A percentile compares a stretch with the other conserved stretches of the same genome.
These are phyloP conservation scores for Chalciporus sp. DNA, from an alignment of 1,284 basidiomycete genomes.

Conservation along the genomic window DNA sequence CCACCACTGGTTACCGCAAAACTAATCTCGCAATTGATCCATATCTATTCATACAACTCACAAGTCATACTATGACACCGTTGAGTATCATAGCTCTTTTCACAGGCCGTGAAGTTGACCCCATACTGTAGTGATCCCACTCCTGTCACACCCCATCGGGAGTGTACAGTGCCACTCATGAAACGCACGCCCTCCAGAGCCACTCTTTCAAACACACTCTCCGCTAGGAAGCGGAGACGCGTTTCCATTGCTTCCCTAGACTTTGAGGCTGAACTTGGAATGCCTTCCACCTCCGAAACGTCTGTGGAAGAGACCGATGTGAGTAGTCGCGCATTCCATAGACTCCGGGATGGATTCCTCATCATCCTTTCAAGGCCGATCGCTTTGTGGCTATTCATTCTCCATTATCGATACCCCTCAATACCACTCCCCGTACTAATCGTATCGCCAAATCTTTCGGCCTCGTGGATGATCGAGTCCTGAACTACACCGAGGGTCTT, in stretches of 20 bases:
- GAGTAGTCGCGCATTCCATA: slow-evolving; percentile 14
- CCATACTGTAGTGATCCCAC: slow-evolving; percentile 26
- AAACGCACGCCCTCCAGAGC: slow-evolving; percentile 37
- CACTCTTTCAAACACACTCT: slow-evolving; percentile 33
- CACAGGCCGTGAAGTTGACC: slow-evolving; percentile 21
- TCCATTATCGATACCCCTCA: slow-evolving; percentile 42
- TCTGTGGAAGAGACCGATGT: slow-evolving; percentile 35
- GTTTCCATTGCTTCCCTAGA: slow-evolving; percentile 36
- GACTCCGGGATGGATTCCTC: slow-evolving; percentile 4
- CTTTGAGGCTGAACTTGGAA: slow-evolving; percentile 28
- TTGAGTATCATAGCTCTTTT: slow-evolving; percentile 27
- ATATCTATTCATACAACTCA: neutral
- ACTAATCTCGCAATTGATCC: neutral
- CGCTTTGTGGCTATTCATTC: slow-evolving; percentile 47
- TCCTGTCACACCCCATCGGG: slow-evolving; percentile 30
- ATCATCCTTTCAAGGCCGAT: slow-evolving; percentile 41
- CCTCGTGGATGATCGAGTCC: slow-evolving; percentile 46
- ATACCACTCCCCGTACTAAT: slow-evolving; percentile 49
- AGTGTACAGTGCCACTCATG: slow-evolving; percentile 29
- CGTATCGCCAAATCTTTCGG: slow-evolving; percentile 51
- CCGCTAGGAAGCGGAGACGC: slow-evolving; percentile 33
- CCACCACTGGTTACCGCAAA: neutral
- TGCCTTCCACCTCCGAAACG: slow-evolving; percentile 13
- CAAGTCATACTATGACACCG: slow-evolving; percentile 24
- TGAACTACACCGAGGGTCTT: slow-evolving; percentile 40